Base-by-base conservation (phyloP, 306 rosid species). In the Gleditsia sinensis region DNA sequence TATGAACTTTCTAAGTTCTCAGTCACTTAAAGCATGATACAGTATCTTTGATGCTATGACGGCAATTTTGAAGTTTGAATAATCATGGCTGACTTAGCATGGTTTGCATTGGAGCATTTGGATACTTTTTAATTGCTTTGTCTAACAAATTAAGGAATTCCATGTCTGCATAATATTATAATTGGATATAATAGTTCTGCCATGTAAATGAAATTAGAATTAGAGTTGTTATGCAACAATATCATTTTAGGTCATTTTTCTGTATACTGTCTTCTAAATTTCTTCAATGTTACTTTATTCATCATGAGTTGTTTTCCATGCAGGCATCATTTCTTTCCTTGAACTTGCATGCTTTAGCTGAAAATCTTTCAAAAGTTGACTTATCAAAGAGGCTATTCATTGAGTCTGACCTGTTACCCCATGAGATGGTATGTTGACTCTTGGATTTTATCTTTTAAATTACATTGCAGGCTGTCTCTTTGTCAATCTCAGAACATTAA, bases 281-380 rank as follows among this genome's bases (percentile, higher is more conserved):
- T 58, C n/a, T n/a, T 57, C 20, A 30, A 28, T 65, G 71, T 49
- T 55, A 58, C 48, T 49, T 51, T 71, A 65, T 67, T 66, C 51
- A 33, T 54, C 75, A 51, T 50, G 79, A 74, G 17, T 13, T 55
- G 36, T 43, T 79, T 72, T 57, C 62, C 25, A 59, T 76, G 78
- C 87, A 90, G 98, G 94, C 89, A 37, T 73, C 96, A 13, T 87
- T 91, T 79, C 89, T 88, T 28, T 91, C 93, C 64, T 75, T 93
- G 87, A 91, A 91, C 83, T 84, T 93, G 91, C 82, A 80, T 46
- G 86, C 86, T 56, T 75, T 91, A 24, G 97, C 92, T 19, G 96
- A 91, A 69, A 87, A 61, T 72, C 88, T 93, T 69, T 82, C 65
- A 37, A 89, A 87, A 77, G 75, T 89, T 27, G 89, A 89, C 81